Percentiles rank a stretch among this genome's conserved stretches.
phyloP scores from a whole-genome alignment of 257 asterid species.

The Nicotiana benthamiana region DNA sequence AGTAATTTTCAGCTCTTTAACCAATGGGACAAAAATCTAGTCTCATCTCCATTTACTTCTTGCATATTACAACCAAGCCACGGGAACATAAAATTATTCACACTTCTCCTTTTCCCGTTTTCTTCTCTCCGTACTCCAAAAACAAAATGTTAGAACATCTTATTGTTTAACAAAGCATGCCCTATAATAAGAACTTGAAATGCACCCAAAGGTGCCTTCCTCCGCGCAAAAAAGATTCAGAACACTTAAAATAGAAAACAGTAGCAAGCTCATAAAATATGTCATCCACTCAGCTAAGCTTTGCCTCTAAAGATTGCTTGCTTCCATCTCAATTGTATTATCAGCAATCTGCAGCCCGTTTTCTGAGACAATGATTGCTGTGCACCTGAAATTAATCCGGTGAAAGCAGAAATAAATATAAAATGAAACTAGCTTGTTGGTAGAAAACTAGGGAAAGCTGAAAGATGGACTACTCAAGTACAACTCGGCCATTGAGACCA shows the following conservation, averaged over 20 bases:
- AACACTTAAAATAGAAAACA: not conserved
- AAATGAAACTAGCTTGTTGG: not conserved
- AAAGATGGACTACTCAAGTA: not conserved
- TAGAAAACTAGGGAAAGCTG: not conserved
- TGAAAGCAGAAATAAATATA: not conserved
- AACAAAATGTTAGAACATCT: not conserved
- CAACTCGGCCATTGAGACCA: not conserved
- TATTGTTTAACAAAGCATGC: not conserved
- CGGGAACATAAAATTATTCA: too few relatives aligned
- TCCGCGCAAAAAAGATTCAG: not conserved
- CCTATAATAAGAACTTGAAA: not conserved
- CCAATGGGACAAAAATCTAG: too few relatives aligned
- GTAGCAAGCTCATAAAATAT: not conserved
- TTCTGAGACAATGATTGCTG: conserved; percentile 44
- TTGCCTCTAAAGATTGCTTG: conserved; percentile 13
- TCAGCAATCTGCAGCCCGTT: conserved; percentile 37
- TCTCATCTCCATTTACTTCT: too few relatives aligned
- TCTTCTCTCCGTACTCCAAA: not conserved
- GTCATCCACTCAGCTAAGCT: not conserved
- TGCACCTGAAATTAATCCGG: conserved; percentile 42
- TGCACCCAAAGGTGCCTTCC: not conserved
- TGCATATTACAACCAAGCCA: too few relatives aligned
- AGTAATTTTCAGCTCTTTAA: too few relatives aligned
- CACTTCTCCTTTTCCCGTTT: too few relatives aligned
- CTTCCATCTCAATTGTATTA: conserved; percentile 30